Conservation (phyloP, 352 stramenopile genomes). For the Thalassiosira allenii region DNA sequence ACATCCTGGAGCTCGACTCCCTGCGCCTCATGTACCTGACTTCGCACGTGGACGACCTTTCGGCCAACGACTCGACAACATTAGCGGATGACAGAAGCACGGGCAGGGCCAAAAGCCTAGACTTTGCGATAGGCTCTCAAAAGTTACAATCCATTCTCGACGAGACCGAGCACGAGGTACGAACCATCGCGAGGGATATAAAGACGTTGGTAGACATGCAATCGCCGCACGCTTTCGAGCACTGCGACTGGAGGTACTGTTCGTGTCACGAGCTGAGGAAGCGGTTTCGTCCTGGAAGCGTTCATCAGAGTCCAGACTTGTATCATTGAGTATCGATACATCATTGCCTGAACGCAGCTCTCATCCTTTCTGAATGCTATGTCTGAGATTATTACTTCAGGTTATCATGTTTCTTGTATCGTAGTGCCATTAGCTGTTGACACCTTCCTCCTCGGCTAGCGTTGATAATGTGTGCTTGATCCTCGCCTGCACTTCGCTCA, state of each 20-base stretch:
- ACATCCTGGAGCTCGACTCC: slow-evolving; percentile 68
- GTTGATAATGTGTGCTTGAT: neutral
- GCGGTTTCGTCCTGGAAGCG: slow-evolving; percentile 65
- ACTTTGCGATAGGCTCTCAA: slow-evolving; percentile 69
- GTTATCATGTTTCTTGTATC: no score
- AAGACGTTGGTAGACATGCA: slow-evolving; percentile 66
- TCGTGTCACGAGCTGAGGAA: slow-evolving; percentile 78
- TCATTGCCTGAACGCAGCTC: no score
- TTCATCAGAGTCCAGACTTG: slow-evolving; percentile 31
- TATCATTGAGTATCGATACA: slow-evolving; percentile 12
- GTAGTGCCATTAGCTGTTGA: neutral
- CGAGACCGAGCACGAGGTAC: slow-evolving; percentile 69
- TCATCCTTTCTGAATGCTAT: no score
- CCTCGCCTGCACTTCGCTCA: neutral
- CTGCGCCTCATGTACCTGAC: slow-evolving; percentile 81
- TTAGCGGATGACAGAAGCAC: neutral
- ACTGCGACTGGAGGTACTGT: slow-evolving; percentile 84
- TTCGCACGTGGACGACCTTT: slow-evolving; percentile 51
- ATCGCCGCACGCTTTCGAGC: slow-evolving; percentile 73
- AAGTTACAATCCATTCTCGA: slow-evolving; percentile 69
- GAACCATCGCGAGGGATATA: slow-evolving; percentile 66
- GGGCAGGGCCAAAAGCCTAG: slow-evolving; percentile 65
- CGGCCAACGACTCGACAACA: slow-evolving; percentile 10
- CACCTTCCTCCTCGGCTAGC: slow-evolving; percentile 2
- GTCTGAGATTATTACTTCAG: no score